phyloP scores from a whole-genome alignment of 108 stramenopile species.

The Pseudonitzschia pungens region DNA sequence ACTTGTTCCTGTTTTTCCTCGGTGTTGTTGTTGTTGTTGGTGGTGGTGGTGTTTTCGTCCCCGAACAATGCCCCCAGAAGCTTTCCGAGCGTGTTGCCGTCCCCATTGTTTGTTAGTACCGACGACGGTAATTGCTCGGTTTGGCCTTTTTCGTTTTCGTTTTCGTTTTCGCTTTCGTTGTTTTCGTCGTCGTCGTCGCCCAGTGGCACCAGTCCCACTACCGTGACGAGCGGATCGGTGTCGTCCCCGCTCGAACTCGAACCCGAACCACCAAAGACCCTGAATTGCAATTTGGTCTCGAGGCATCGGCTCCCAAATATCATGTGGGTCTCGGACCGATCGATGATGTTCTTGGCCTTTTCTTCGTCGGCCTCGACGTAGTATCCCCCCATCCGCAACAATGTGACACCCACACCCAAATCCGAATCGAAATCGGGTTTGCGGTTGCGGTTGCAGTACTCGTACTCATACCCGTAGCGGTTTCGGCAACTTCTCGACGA shows the following conservation, averaged over 20 bases:
- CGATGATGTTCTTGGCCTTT: background rate
- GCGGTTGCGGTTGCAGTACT: no score
- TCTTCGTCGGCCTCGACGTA: conserved; percentile 3
- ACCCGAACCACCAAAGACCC: background rate
- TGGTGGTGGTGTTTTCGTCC: background rate
- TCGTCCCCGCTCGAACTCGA: background rate
- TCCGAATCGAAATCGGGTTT: no score
- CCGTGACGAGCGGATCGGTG: background rate
- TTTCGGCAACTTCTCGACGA: no score
- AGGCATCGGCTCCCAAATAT: background rate
- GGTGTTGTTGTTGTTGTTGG: background rate
- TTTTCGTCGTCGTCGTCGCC: background rate
- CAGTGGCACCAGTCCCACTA: background rate
- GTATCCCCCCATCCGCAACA: background rate
- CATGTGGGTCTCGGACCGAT: conserved; percentile 10
- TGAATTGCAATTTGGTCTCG: background rate
- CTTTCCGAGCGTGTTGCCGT: background rate
- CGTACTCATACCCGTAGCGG: no score
- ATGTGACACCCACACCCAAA: background rate
- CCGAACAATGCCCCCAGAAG: background rate
- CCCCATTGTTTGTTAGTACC: background rate
- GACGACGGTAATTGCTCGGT: no score
- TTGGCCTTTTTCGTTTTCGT: background rate
- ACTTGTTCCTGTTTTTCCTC: background rate
- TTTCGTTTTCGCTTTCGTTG: background rate